These are phyloP conservation scores for Cladorrhinum sp. DNA, from an alignment of 2,329 filamentous ascomycete genomes.

Conservation along the genomic window DNA sequence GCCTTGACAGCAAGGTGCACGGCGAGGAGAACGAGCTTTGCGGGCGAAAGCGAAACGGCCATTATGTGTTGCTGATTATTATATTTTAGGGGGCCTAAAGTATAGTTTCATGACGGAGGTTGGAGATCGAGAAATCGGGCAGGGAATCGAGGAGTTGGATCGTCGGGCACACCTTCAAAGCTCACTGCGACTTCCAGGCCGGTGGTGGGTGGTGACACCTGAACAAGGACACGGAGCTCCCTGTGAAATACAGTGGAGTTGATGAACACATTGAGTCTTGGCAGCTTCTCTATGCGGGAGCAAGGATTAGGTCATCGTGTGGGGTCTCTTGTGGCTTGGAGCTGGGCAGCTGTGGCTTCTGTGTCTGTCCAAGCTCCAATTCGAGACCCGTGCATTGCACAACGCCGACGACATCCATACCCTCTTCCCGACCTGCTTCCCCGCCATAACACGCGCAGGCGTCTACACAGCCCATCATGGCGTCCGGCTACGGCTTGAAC, in stretches of 20 bases:
- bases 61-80: conserved; percentile 11
- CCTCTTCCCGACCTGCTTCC: conserved; percentile 15
- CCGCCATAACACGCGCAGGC: conserved; percentile 18
- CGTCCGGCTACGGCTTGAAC: conserved; percentile 78
- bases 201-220: neutral
- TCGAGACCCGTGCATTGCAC: conserved; percentile 9
- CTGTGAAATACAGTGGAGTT: conserved; percentile 4
- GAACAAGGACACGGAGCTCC: conserved; percentile 9
- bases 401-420: conserved; percentile 21
- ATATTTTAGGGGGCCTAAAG: neutral
- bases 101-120: neutral
- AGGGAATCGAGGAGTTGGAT: neutral
- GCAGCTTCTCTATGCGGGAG: neutral
- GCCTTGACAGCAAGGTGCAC: conserved; percentile 65
- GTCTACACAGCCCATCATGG: conserved; percentile 50
- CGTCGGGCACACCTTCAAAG: neutral
- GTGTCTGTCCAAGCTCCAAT: conserved; percentile 18
- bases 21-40: conserved; percentile 70
- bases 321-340: conserved; percentile 6
- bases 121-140: neutral
- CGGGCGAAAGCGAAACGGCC: conserved; percentile 52
- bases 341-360: conserved; percentile 7
- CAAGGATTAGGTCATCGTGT: neutral
- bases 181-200: neutral
- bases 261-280: conserved; percentile 10